Conservation (phyloP, 495 filamentous ascomycete species). For the Aspergillus taichungensis region DNA sequence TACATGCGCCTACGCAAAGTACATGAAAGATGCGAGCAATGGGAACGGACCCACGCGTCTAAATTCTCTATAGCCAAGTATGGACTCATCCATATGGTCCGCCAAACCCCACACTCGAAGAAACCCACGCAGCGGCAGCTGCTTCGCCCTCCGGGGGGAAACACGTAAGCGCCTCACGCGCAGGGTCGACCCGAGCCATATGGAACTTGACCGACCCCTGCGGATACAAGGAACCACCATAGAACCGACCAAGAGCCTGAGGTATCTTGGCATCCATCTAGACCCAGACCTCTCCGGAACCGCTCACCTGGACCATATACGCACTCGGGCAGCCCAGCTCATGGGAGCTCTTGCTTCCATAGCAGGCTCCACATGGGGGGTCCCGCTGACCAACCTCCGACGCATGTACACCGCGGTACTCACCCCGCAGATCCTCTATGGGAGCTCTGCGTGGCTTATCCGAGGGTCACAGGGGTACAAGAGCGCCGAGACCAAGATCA, state of each 20-base stretch:
- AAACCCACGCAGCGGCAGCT: too few relatives aligned
- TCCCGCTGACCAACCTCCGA: not conserved
- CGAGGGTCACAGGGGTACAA: not conserved
- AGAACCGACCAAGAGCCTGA: not conserved
- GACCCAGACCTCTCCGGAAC: constrained; percentile 11
- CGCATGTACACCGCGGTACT: constrained; percentile 16
- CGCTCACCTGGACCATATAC: not conserved
- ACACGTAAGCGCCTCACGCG: too few relatives aligned
- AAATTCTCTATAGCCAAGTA: constrained; percentile 11
- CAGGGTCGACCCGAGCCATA: too few relatives aligned
- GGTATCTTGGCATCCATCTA: constrained; percentile 11
- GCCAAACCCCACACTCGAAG: not conserved
- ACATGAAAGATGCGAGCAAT: constrained; percentile 1
- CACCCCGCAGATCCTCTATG: constrained; percentile 14
- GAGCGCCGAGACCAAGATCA: not conserved
- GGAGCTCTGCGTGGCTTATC: constrained; percentile 7
- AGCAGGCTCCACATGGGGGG: not conserved
- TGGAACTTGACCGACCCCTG: not conserved
- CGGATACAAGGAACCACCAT: not conserved
- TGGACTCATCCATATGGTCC: constrained; percentile 9
- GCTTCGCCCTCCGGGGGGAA: too few relatives aligned
- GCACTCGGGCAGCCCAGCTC: constrained; percentile 2
- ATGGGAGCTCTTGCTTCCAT: not conserved
- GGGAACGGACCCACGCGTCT: constrained; percentile 9
- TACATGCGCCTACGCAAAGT: not conserved